These are phyloP conservation scores for Cornus suecica DNA, from an alignment of 148 eudicot species.

Conservation along the genomic window DNA sequence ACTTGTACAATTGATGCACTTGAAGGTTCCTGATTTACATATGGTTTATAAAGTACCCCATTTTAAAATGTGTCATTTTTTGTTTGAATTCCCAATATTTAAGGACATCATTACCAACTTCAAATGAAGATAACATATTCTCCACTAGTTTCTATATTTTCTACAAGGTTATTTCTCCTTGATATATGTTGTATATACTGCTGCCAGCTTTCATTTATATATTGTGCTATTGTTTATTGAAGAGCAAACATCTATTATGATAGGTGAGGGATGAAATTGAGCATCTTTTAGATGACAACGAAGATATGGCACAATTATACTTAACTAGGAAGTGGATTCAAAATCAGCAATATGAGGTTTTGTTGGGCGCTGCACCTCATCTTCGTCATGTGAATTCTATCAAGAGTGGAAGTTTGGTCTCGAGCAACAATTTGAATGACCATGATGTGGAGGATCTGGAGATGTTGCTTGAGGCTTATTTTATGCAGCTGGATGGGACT, in stretches of 20 bases:
- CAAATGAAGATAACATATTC: background rate
- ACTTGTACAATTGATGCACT: background rate
- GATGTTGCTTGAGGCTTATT: constrained; percentile 93
- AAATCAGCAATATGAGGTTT: constrained; percentile 72
- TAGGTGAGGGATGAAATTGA: constrained; percentile 98
- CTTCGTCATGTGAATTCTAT: constrained; percentile 61
- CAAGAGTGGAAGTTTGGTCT: constrained; percentile 71
- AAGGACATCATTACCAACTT: background rate
- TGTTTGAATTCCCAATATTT: background rate
- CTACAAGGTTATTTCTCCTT: background rate
- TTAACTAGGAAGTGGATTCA: constrained; percentile 87
- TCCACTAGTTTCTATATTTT: background rate
- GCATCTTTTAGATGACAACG: constrained; percentile 93
- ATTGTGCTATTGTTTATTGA: background rate
- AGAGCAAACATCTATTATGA: constrained; percentile 11
- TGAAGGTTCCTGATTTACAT: background rate
- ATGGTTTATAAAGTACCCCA: background rate
- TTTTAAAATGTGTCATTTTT: too few relatives aligned
- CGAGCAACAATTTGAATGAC: constrained; percentile 53
- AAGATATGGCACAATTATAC: constrained; percentile 93
- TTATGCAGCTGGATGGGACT: constrained; percentile 95
- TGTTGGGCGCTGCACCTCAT: constrained; percentile 42
- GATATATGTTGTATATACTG: background rate
- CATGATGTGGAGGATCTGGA: constrained; percentile 92
- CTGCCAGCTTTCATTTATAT: background rate